Evolutionary conservation across 257 asterid genomes (phyloP).

Genomic region (Solanum pimpinellifolium): DNA sequence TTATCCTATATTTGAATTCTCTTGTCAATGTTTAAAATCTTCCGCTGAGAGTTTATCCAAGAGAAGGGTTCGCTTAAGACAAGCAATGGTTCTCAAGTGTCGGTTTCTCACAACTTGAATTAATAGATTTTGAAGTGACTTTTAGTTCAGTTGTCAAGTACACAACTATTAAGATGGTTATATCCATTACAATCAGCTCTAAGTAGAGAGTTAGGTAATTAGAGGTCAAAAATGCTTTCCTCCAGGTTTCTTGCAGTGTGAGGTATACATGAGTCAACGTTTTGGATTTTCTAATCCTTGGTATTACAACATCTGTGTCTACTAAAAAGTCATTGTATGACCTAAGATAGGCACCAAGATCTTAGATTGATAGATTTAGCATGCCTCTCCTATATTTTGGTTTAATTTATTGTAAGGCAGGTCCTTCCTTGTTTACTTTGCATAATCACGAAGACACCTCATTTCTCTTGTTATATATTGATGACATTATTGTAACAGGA

Average conservation of each 20-base stretch:
- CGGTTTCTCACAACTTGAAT: not conserved
- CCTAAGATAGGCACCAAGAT: not conserved
- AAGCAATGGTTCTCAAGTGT: no score
- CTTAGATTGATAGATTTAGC: not conserved
- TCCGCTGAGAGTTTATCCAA: no score
- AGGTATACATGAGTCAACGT: not conserved
- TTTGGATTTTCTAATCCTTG: not conserved
- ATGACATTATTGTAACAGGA: not conserved
- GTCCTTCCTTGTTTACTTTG: not conserved
- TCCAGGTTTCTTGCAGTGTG: not conserved
- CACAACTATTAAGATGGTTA: not conserved
- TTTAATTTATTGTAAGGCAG: not conserved
- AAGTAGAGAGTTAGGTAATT: not conserved
- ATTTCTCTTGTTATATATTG: no score
- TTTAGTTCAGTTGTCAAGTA: no score
- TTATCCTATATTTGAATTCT: no score
- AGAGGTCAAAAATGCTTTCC: not conserved
- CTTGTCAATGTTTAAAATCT: no score
- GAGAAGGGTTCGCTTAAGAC: no score
- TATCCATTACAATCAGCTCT: not conserved
- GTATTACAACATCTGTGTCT: not conserved
- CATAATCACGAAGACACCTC: no score
- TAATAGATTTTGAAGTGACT: not conserved
- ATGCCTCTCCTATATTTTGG: not conserved
- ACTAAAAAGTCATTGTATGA: no score